Evolutionary conservation across 805 yeast species (phyloP).

Genomic region (Candida sithepensis): DNA sequence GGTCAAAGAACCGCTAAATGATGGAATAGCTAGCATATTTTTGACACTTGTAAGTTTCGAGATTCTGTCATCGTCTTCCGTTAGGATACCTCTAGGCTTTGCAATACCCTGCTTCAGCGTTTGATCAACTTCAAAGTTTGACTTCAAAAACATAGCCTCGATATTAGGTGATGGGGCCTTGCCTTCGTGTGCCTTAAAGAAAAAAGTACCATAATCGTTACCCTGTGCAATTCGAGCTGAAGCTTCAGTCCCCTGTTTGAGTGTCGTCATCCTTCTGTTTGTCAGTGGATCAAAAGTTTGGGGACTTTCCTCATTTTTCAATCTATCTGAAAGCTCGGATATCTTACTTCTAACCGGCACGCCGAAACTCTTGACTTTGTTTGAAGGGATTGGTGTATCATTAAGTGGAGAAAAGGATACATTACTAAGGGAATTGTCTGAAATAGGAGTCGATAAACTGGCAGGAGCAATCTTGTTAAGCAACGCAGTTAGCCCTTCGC

Average conservation of each 20-base stretch:
- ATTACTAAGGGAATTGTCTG: constrained; percentile 1
- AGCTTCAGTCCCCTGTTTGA: background rate
- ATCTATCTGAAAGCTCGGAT: constrained; percentile 13
- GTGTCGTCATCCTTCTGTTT: background rate
- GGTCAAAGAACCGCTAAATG: constrained; percentile 5
- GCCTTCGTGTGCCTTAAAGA: constrained; percentile 10
- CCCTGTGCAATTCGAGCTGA: background rate
- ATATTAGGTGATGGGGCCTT: constrained; percentile 9
- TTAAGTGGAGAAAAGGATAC: constrained; percentile 3
- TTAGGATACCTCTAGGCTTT: background rate
- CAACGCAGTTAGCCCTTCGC: constrained; percentile 11
- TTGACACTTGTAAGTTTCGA: background rate
- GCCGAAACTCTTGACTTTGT: constrained; percentile 2
- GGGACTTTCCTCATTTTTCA: constrained; percentile 4
- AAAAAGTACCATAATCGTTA: constrained; percentile 27
- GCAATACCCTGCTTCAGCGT: constrained; percentile 2
- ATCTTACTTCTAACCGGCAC: constrained; percentile 7
- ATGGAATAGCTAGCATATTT: background rate
- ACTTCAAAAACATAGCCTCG: constrained; percentile 19
- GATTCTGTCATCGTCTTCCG: constrained; percentile 1
- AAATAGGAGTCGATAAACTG: constrained; percentile 21
- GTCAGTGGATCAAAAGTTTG: background rate
- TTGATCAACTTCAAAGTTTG: constrained; percentile 7
- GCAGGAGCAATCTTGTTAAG: constrained; percentile 19
- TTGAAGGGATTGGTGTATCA: constrained; percentile 13